phyloP scores from a whole-genome alignment of 495 filamentous ascomycete species.

The Xylaria bambusicola region DNA sequence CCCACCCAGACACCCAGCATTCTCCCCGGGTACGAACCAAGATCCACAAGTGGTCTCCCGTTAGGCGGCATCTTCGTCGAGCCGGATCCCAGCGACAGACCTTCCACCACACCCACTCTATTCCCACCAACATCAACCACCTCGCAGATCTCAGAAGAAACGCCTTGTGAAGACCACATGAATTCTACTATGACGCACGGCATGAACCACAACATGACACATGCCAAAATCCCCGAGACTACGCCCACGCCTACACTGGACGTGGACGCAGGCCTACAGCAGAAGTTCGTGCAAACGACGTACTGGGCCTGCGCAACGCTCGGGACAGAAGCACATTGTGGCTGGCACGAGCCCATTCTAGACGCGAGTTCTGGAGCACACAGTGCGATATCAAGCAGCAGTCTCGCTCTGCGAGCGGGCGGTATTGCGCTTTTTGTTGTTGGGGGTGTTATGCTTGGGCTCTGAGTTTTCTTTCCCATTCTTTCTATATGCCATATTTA shows the following conservation, averaged over 20 bases:
- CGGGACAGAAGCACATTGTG: slow-evolving; percentile 39
- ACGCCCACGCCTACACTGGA: slow-evolving; percentile 22
- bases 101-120: not conserved
- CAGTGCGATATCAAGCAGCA: not conserved
- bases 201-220: not conserved
- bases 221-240: slow-evolving; percentile 11
- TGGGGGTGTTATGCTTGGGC: not conserved
- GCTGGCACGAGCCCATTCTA: slow-evolving; percentile 47
- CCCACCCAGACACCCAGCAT: no score
- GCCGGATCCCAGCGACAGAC: not conserved
- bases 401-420: not conserved
- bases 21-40: no score
- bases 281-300: slow-evolving; percentile 41
- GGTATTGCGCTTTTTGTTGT: not conserved
- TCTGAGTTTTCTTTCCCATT: no score
- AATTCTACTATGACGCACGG: no score
- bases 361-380: slow-evolving; percentile 27
- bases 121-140: not conserved
- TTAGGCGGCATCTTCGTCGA: no score
- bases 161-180: no score
- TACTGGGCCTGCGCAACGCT: slow-evolving; percentile 44
- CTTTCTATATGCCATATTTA: no score
- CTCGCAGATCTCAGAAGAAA: not conserved
- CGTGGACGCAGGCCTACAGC: slow-evolving; percentile 15
- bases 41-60: no score